Evolutionary conservation across 2,329 filamentous ascomycete species (phyloP), one percentile per base, ranked within the genome.

Genomic region (Apiospora aurea): DNA sequence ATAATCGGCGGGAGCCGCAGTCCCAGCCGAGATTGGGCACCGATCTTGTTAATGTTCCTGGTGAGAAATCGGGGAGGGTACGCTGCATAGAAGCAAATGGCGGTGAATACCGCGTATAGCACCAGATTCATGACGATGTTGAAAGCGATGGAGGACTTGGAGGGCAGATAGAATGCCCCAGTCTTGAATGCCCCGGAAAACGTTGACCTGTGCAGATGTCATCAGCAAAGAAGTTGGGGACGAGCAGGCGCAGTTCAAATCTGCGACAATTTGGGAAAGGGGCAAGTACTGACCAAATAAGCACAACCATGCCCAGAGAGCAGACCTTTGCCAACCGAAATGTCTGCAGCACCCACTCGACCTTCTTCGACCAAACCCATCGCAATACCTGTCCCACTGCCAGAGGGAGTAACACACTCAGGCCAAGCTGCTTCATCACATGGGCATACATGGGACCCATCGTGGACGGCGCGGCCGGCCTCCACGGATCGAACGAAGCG

Each of bases 181-280:
- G 90, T 92, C 41, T 88, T 85, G 77, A 94, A 94, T 4, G 87
- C 87, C 38, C 87, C 85, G n/a, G 90, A 91, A 76, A 91, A 92
- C 0, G 91, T 92, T 13, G 90, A 89, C 92, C 91, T 93, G 34
- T 8, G 14, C 4, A 87, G 64, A 67, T 73, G 44, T 72, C 70
- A 61, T 72, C 70, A 61, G 64, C 26, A 43, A 8, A 46, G 64
- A 5, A 13, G 24, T 29, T 46, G 41, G 43, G 8, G 11, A 41
- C 18, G 21, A 38, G 10, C 18, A 11, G 0, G 18, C 21, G 57
- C 21, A 6, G 18, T n/a, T 13, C 34, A n/a, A 13, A 26, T 26
- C 18, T 34, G 14, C 29, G 24, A 6, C 7, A 18, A 34, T 34
- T 29, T 2, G 18, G 13, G 41, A 24, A 13, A 34, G 57, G 57